Conservation (phyloP, 1,284 basidiomycete species). For the Dichomitus squalens region DNA sequence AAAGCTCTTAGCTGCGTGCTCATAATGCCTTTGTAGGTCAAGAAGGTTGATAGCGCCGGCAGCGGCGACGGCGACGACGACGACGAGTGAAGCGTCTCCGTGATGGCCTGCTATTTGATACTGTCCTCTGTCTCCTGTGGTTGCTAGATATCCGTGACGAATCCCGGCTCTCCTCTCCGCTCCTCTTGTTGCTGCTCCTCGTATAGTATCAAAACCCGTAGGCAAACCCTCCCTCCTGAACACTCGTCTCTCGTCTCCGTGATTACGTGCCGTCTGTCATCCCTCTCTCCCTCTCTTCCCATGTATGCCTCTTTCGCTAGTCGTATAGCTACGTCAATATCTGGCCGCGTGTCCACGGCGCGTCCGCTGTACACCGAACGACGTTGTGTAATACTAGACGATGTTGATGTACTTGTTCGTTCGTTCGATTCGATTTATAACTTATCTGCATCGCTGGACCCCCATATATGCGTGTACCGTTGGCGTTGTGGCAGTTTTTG, state of each 20-base stretch:
- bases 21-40: conserved; percentile 34
- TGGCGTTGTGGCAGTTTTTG: too few species aligned
- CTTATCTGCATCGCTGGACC: conserved; percentile 17
- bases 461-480: neutral
- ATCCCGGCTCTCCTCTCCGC: neutral
- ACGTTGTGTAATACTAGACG: conserved; percentile 34
- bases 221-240: conserved; percentile 6
- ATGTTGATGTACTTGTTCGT: conserved; percentile 29
- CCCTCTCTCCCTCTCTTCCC: conserved; percentile 5
- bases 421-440: conserved; percentile 22
- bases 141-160: conserved; percentile 20
- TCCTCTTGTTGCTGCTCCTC: conserved; percentile 16
- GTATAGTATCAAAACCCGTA: conserved; percentile 26
- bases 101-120: conserved; percentile 3
- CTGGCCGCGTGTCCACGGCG: conserved; percentile 20
- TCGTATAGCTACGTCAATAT: conserved; percentile 26
- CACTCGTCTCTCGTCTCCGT: neutral
- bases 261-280: neutral
- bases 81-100: conserved; percentile 40
- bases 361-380: conserved; percentile 30
- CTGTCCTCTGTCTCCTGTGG: conserved; percentile 15
- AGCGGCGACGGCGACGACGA: conserved; percentile 63
- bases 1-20: neutral
- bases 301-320: conserved; percentile 23
- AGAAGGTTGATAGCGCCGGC: conserved; percentile 50